Evolutionary conservation across 495 filamentous ascomycete species (phyloP), one percentile per base, ranked within the genome.

Genomic region (Neurospora tetraspora): DNA sequence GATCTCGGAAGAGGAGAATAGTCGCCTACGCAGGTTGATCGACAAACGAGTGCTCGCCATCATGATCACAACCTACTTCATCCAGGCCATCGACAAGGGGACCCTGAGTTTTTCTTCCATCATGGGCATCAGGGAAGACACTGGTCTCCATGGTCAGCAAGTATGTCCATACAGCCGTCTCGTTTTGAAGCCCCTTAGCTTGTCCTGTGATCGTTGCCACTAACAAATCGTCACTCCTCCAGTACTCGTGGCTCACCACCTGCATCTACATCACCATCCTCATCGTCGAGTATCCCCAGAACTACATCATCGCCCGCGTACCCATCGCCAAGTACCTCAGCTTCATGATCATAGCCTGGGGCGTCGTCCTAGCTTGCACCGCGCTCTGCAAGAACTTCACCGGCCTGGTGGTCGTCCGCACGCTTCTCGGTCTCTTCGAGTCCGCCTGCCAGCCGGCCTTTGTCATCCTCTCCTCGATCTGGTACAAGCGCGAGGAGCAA

Each of bases 31-130:
- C 42, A 80, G 75, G 31, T 65, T 87, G 74, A 85, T 89, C 59
- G 85, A 88, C 70, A 82, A 77, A 68, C 80, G 85, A 27, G 79
- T 88, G 16, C 75, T 89, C 31, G 76, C 79, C 12, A 79, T 89
- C 71, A 88, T 89, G 86, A 81, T 88, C 61, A 75, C 82, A 12
- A 88, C 86, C 9, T 93, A 92, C 78, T 93, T 93, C 76, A 79
- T 92, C 3, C 91, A 93, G 70, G 89, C 90, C n/a, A 83, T 93
- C 39, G 89, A 91, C 75, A 92, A 92, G 80, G 90, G 90, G 10
- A 91, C 89, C 1, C 77, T 93, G 82, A 88, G 87, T 4, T 92
- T 91, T 76, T 85, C 90, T 5, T 89, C 90, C 20, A 91, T 91
- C 69, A 92, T 92, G 90, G 89, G 88, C 3, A 86, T 92, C 40